phyloP scores from a whole-genome alignment of 2,329 filamentous ascomycete species.

The Diaporthe capsici region DNA sequence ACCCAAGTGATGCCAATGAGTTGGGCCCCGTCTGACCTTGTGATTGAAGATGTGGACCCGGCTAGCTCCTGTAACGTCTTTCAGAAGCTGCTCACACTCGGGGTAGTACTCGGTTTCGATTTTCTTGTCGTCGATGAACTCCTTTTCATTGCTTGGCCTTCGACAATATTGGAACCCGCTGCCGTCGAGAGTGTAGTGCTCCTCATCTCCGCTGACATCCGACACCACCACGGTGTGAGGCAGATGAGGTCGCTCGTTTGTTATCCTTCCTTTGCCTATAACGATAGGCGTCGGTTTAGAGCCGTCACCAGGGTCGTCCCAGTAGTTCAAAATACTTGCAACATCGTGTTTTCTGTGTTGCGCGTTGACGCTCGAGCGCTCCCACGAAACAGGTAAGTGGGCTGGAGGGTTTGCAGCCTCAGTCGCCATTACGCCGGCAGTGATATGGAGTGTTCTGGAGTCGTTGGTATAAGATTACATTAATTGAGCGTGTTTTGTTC shows the following conservation, averaged over 20 bases:
- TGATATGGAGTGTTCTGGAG: not conserved
- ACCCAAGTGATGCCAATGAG: slow-evolving; percentile 76
- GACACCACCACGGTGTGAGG: slow-evolving; percentile 65
- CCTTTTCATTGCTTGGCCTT: slow-evolving; percentile 67
- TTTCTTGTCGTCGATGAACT: slow-evolving; percentile 61
- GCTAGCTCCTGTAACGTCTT: slow-evolving; percentile 65
- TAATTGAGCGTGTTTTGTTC: not conserved
- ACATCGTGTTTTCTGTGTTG: slow-evolving; percentile 12
- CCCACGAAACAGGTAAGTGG: no score
- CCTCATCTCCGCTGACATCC: slow-evolving; percentile 74
- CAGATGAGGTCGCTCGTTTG: slow-evolving; percentile 79
- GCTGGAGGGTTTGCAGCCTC: not conserved
- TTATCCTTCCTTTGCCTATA: slow-evolving; percentile 59
- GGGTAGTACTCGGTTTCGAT: not conserved
- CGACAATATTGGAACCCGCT: slow-evolving; percentile 68
- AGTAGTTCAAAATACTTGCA: slow-evolving; percentile 28
- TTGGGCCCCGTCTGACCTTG: slow-evolving; percentile 68
- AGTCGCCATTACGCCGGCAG: not conserved
- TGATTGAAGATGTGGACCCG: slow-evolving; percentile 36
- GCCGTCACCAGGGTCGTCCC: slow-evolving; percentile 34
- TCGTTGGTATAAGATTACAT: not conserved
- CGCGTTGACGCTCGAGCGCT: not conserved
- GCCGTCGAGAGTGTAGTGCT: slow-evolving; percentile 72
- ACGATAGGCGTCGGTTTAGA: slow-evolving; percentile 30
- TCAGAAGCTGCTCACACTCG: slow-evolving; percentile 61